These are phyloP conservation scores for Posidonia oceanica DNA, from an alignment of 116 monocot species.

Conservation along the genomic window DNA sequence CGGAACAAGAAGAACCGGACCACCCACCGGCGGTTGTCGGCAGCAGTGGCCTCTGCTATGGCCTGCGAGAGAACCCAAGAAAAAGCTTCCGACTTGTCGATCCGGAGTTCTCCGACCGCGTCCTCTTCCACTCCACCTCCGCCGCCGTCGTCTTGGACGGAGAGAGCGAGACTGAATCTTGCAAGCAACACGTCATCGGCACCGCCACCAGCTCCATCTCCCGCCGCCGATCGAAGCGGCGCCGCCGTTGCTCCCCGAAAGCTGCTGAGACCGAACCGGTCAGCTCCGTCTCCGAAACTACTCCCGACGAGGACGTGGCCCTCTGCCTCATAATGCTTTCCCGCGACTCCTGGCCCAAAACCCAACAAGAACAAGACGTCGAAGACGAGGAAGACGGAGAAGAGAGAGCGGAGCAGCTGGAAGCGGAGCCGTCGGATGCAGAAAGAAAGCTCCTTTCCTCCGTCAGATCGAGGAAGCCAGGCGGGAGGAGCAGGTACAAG, in stretches of 20 bases:
- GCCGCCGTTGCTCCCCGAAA: neutral
- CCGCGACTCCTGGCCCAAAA: conserved; percentile 38
- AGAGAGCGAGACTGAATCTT: conserved; percentile 63
- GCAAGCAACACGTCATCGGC: conserved; percentile 3
- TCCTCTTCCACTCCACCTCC: conserved; percentile 1
- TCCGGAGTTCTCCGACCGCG: conserved; percentile 38
- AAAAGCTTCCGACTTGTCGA: conserved; percentile 51
- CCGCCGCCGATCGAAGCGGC: conserved; percentile 20
- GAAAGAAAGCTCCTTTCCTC: conserved; percentile 15
- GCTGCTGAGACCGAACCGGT: too few relatives aligned
- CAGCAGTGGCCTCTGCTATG: conserved; percentile 16
- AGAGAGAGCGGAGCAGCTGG: conserved; percentile 8
- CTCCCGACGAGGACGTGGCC: conserved; percentile 71
- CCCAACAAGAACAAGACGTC: neutral
- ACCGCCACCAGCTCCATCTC: conserved; percentile 53
- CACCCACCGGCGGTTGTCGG: neutral
- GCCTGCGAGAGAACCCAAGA: conserved; percentile 67
- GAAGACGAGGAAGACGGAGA: neutral
- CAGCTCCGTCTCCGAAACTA: conserved; percentile 27
- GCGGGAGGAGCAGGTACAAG: conserved; percentile 24
- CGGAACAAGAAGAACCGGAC: conserved; percentile 3
- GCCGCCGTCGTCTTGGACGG: conserved; percentile 29
- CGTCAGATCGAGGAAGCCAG: conserved; percentile 29
- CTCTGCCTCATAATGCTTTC: conserved; percentile 77
- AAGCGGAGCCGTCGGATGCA: conserved; percentile 14